Base-by-base conservation (phyloP, 129 eudicot species). In the Pittosporum tobira region DNA sequence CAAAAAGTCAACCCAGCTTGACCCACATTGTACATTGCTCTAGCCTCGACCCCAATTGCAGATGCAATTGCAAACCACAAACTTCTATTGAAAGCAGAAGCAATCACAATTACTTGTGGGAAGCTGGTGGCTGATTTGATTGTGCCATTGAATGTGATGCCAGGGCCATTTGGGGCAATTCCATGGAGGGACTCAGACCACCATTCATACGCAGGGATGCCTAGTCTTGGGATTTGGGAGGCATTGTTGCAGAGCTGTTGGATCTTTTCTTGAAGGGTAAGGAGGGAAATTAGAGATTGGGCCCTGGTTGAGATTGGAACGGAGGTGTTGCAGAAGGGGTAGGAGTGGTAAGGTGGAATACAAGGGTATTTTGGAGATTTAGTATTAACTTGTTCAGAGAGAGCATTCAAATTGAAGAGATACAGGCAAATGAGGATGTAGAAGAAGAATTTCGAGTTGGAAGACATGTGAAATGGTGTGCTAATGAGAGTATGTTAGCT, bases 181-280 rank as follows among this genome's bases (percentile, higher is more conserved):
- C 99, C 99, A 59, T 87, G 99, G 67, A 93, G 88, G 1, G 99
- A 79, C 49, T 93, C 99, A 26, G 99, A 93, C 99, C 99, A 93
- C 99, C 99, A 93, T 34, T 93, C 69, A 66, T 83, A 93, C 0
- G 91, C 57, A 0, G 99, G 99, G 16, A 93, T 56, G 8, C 94
- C 94, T 13, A 93, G 87, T 6, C 80, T 64, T 8, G 84, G 75
- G 50, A 84, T 42, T 51, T 67, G 72, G 47, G 91, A 59, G 66
- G 72, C 82, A 63, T 83, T 93, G 76, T 87, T 62, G 73, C 77
- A 87, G 47, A 93, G 88, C 37, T 75, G 89, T 0, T 51, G 73
- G 77, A 93, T 81, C 31, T 93, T 93, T 11, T 87, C 94, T 19
- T 81, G 57, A 61, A 93, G 81, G 15, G 94, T 74, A 45, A 93